A percentile compares a stretch with the other conserved stretches of the same genome.
These are phyloP conservation scores for Cryoendolithus antarcticus DNA, from an alignment of 2,329 filamentous ascomycete genomes.

Conservation along the genomic window DNA sequence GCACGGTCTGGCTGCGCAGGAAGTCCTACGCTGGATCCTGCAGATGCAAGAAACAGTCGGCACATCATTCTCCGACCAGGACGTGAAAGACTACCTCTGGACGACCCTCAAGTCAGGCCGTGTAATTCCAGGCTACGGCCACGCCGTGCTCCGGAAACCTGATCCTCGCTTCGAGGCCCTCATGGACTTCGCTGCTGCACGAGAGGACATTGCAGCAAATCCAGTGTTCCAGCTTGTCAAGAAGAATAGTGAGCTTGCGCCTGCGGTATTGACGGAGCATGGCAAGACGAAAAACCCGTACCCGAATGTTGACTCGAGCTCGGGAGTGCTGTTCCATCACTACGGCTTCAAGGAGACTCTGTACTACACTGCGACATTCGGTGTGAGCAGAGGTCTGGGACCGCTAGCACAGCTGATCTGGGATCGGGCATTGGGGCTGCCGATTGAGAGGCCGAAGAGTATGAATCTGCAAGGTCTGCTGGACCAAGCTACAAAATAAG, in stretches of 20 bases:
- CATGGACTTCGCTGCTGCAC: slow-evolving; percentile 84
- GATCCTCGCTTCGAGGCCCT: slow-evolving; percentile 93
- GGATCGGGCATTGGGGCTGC: slow-evolving; percentile 85
- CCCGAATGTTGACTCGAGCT: slow-evolving; percentile 89
- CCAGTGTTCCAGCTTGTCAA: slow-evolving; percentile 90
- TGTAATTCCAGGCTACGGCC: slow-evolving; percentile 89
- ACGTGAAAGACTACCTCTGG: slow-evolving; percentile 87
- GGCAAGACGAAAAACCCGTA: slow-evolving; percentile 63
- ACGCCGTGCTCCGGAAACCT: slow-evolving; percentile 90
- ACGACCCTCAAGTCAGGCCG: slow-evolving; percentile 82
- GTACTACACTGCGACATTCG: slow-evolving; percentile 72
- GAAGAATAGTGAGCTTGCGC: slow-evolving; percentile 84
- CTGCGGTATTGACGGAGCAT: slow-evolving; percentile 80
- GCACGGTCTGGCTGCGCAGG: slow-evolving; percentile 87
- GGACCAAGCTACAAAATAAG: slow-evolving; percentile 36
- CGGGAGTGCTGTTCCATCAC: slow-evolving; percentile 92
- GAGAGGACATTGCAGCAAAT: slow-evolving; percentile 73
- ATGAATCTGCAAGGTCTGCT: slow-evolving; percentile 83
- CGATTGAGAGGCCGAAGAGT: slow-evolving; percentile 96
- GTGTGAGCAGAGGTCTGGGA: slow-evolving; percentile 62
- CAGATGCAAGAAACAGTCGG: slow-evolving; percentile 90
- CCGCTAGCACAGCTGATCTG: slow-evolving; percentile 90
- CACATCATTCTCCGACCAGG: slow-evolving; percentile 60
- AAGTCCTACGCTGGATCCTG: slow-evolving; percentile 91
- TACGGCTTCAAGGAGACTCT: slow-evolving; percentile 95